Base-by-base conservation (phyloP, 2,329 filamentous ascomycete genomes). In the Venturia carpophila region DNA sequence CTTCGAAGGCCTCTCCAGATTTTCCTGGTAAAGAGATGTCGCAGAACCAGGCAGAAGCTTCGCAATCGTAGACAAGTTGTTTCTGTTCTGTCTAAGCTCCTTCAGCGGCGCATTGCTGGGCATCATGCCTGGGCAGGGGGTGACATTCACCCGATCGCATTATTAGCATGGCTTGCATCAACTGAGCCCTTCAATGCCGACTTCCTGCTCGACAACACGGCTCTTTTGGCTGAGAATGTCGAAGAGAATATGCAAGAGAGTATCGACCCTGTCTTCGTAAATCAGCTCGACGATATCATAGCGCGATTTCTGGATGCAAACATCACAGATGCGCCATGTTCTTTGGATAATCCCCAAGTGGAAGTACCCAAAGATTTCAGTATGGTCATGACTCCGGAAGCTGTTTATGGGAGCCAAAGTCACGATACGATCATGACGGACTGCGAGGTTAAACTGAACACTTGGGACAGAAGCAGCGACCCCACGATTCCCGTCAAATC, bases 361-460 rank as follows among this genome's bases (percentile, higher is more conserved):
- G 62, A 63, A 17, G 24, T 63, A 43, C 64, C 64, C n/a, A 65
- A 62, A 42, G 64, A 62, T 24, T 65, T 61, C 45, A 27, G 55
- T 30, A 65, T 65, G 64, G 11, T 27, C 11, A 19, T 65, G 42
- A 64, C 63, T 5, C 63, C 63, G 13, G n/a, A 60, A 24, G 34
- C 37, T 9, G 24, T 49, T 3, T 41, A 21, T n/a, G 30, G 24
- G 34, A 47, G n/a, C 7, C 43, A 47, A 27, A 21, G 60, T 58
- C 63, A 64, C 21, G 63, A 64, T 56, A 27, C 63, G 13, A 21
- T 64, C 17, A 64, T 64, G 63, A 45, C 21, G 1, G 43, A 56
- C 24, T 47, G 47, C 13, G 49, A 64, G 39, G 13, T 39, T 19
- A 64, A 58, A 34, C 2, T 41, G 21, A 56, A 64, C 11, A n/a